Evolutionary conservation across 495 filamentous ascomycete genomes (phyloP), one percentile per base, ranked within the genome.

Genomic region (Tetracladium marchalianum): DNA sequence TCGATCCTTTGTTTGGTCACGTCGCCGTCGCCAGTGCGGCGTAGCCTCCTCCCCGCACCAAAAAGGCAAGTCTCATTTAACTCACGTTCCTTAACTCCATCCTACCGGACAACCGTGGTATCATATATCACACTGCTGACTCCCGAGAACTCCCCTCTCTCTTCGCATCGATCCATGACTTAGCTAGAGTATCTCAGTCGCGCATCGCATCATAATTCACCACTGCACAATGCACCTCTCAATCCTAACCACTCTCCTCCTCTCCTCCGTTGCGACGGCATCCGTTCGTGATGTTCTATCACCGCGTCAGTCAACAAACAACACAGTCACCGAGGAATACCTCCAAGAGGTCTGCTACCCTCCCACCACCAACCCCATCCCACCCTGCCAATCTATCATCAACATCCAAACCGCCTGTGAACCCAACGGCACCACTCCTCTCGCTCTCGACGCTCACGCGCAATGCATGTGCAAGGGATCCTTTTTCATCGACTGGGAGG

Each of bases 401-500:
- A 52, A 52, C 40, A 52, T 52, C 39, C 31, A 52, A 47, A 33
- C 32, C 22, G 38, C 31, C 4, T 52, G 50, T 17, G 15, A n/a
- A 9, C 22, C 50, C 22, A 53, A 53, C 34, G 18, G 55, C 58
- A 32, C 61, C 60, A 39, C 59, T 52, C 32, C 61, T 55, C 15
- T 50, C 44, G 16, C 43, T 56, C 11, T 49, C 60, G 2, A 57
- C 44, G 65, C 64, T 8, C 64, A 68, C 51, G 61, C 64, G 27
- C 47, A 67, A 43, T 68, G 66, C 47, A 64, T 65, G 43, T 70
- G 66, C 56, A 48, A 47, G 35, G 65, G 66, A 1, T 59, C 56
- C 43, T 67, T 58, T 50, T 67, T 68, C 51, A 19, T 41, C 12
- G 65, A 68, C 41, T 67, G 63, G 61, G 35, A 57, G 3, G 60